Evolutionary conservation across 441 rosid genomes (phyloP).

Genomic region (Hura crepitans): DNA sequence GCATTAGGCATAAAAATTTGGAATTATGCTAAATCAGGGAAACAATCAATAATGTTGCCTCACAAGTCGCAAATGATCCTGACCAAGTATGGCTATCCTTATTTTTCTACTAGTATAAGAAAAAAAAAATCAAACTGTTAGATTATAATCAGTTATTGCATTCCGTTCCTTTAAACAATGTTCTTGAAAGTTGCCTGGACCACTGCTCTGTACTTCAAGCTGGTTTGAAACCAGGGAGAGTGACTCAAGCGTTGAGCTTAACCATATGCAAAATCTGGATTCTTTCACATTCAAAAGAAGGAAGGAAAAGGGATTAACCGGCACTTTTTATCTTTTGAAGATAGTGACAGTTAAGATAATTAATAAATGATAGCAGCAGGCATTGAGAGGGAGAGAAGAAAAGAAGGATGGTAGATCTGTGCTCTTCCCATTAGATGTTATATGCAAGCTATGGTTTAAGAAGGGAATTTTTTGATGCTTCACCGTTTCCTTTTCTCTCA

Average conservation of each 20-base stretch:
- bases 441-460: neutral
- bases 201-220: slow-evolving; percentile 8
- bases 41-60: neutral
- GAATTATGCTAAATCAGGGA: neutral
- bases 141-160: neutral
- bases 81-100: too few relatives aligned
- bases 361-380: neutral
- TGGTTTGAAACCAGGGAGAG: neutral
- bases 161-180: slow-evolving; percentile 8
- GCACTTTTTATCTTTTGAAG: neutral
- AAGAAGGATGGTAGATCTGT: neutral
- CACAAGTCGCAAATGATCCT: neutral
- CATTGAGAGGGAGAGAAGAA: neutral
- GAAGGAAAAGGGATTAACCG: neutral
- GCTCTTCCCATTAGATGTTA: too few relatives aligned
- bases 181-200: slow-evolving; percentile 14
- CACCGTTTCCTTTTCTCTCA: neutral
- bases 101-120: too few relatives aligned
- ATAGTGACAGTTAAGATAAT: neutral
- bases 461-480: slow-evolving; percentile 1
- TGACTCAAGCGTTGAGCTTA: neutral
- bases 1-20: neutral
- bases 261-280: neutral
- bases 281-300: neutral
- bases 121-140: slow-evolving; percentile 20